Percentiles rank a stretch among this genome's conserved stretches.
These are phyloP conservation scores for Hypholoma fasciculare DNA, from an alignment of 768 basidiomycete genomes.

Conservation along the genomic window DNA sequence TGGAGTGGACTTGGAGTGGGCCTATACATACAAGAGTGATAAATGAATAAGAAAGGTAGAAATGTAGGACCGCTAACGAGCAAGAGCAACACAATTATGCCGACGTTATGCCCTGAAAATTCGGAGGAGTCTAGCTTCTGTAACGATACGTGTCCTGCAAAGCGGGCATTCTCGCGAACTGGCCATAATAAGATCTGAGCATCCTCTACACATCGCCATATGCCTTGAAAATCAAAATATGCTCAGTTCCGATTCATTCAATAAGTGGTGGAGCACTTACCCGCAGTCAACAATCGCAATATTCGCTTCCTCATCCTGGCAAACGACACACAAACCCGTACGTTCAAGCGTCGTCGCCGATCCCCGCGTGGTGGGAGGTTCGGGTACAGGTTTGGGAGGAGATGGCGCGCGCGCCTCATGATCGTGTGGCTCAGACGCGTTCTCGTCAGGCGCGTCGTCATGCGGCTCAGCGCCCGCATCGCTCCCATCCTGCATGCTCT, in stretches of 20 bases:
- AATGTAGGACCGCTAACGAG: too few species aligned
- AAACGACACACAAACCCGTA: conserved; percentile 84
- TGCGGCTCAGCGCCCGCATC: conserved; percentile 17
- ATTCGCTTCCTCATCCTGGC: conserved; percentile 93
- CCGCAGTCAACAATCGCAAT: conserved; percentile 96
- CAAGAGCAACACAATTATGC: background rate
- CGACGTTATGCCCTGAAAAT: conserved; percentile 57
- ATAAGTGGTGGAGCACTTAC: conserved; percentile 40
- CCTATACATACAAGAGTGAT: too few species aligned
- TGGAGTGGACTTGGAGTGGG: too few species aligned
- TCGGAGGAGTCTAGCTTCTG: conserved; percentile 74
- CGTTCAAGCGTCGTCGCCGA: conserved; percentile 52
- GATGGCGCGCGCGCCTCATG: background rate
- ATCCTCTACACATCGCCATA: conserved; percentile 73
- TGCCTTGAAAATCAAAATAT: conserved; percentile 48
- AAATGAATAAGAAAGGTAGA: too few species aligned
- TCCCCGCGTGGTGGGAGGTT: conserved; percentile 37
- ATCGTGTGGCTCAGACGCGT: background rate
- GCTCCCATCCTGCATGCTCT: background rate
- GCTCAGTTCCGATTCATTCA: conserved; percentile 2
- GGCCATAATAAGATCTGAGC: conserved; percentile 77
- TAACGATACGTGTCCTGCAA: conserved; percentile 87
- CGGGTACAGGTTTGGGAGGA: conserved; percentile 23
- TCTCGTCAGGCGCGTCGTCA: background rate
- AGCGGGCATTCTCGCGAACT: conserved; percentile 88